These are phyloP conservation scores for Lophium mytilinum DNA, from an alignment of 495 filamentous ascomycete species.

Conservation along the genomic window DNA sequence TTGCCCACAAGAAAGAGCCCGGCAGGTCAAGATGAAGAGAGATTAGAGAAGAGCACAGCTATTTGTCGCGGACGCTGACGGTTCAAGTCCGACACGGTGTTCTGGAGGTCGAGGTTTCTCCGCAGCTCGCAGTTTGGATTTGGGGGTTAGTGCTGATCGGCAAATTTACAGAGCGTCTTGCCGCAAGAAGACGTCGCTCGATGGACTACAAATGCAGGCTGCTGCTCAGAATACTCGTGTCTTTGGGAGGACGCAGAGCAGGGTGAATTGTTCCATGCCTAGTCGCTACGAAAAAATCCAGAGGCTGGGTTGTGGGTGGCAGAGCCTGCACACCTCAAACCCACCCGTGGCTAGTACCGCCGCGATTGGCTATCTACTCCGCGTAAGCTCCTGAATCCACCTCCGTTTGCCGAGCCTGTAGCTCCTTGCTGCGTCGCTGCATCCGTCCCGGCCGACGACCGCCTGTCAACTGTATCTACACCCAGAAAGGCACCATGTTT, in stretches of 20 bases:
- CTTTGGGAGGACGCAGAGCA: neutral
- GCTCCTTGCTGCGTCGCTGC: too few species aligned
- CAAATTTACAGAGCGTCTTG: neutral
- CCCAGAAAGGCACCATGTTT: too few species aligned
- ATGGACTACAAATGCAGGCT: neutral
- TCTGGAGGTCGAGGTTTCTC: neutral
- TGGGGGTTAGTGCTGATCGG: neutral
- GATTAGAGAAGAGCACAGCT: neutral
- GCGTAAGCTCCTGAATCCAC: too few species aligned
- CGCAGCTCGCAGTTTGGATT: neutral
- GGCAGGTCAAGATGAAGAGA: neutral
- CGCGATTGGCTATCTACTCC: too few species aligned
- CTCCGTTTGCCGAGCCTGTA: too few species aligned
- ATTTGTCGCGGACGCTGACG: neutral
- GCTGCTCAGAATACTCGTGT: neutral
- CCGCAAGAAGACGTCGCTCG: neutral
- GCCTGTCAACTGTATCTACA: too few species aligned
- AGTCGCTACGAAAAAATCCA: too few species aligned
- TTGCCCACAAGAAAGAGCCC: neutral
- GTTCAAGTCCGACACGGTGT: neutral
- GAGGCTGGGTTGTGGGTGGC: too few species aligned
- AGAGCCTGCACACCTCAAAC: too few species aligned
- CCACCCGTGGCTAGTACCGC: too few species aligned
- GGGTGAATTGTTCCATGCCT: neutral
- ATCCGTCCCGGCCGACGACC: too few species aligned